phyloP scores from a whole-genome alignment of 164 flowering plant genomes.

The Tetrastigma voinierianum region DNA sequence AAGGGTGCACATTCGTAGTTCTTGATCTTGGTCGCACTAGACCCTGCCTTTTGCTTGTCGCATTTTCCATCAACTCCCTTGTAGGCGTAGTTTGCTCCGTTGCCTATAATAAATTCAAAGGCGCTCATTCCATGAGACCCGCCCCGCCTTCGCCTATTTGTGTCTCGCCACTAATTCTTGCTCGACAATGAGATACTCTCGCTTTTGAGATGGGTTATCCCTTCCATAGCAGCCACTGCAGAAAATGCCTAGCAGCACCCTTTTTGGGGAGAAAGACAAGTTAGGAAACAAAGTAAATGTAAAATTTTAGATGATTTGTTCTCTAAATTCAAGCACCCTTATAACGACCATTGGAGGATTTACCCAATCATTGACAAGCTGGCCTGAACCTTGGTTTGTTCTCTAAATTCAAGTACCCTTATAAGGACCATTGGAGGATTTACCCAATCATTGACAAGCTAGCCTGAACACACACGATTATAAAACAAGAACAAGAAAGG shows the following conservation, averaged over 20 bases:
- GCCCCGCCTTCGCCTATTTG: constrained; percentile 22
- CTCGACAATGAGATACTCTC: constrained; percentile 37
- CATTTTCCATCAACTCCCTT: constrained; percentile 24
- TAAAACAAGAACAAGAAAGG: background rate
- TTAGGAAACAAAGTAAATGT: background rate
- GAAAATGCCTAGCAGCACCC: constrained; percentile 47
- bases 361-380: too few relatives aligned
- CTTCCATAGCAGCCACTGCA: constrained; percentile 38
- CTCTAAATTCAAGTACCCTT: too few relatives aligned
- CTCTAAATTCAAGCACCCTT: too few relatives aligned
- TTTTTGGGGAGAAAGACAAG: background rate
- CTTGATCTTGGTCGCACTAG: constrained; percentile 26
- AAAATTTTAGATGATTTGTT: background rate
- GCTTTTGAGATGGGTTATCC: constrained; percentile 24
- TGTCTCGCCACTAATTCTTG: constrained; percentile 38
- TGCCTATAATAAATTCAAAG: constrained; percentile 24
- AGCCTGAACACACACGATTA: too few relatives aligned
- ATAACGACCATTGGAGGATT: too few relatives aligned
- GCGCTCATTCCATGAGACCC: constrained; percentile 36
- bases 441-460: too few relatives aligned
- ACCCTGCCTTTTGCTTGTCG: constrained; percentile 5
- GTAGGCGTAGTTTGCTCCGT: constrained; percentile 26
- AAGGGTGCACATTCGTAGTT: constrained; percentile 31
- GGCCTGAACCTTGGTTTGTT: too few relatives aligned
- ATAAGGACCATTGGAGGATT: too few relatives aligned